These are phyloP conservation scores for Trichoderma atrobrunneum DNA, from an alignment of 2,329 filamentous ascomycete genomes.

Conservation along the genomic window DNA sequence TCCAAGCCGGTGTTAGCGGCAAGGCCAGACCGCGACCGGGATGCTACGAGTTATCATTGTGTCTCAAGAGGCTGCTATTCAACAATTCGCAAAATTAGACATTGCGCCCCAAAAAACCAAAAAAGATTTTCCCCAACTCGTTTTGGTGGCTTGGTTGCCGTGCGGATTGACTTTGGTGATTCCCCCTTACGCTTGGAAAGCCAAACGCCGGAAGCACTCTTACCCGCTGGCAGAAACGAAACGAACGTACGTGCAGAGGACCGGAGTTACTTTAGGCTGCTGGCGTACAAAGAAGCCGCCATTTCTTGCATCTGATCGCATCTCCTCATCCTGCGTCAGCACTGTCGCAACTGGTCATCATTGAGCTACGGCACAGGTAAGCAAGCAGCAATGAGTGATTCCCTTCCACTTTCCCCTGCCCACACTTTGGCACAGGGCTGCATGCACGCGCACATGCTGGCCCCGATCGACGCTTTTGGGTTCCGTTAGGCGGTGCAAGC, in stretches of 20 bases:
- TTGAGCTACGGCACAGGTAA: background rate
- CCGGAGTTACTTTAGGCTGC: background rate
- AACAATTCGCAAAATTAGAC: conserved; percentile 21
- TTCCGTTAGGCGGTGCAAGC: conserved; percentile 20
- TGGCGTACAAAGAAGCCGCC: background rate
- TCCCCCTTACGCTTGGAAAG: conserved; percentile 1
- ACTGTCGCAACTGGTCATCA: background rate
- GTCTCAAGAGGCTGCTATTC: conserved; percentile 19
- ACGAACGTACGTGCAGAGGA: background rate
- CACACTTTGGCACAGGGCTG: conserved; percentile 7
- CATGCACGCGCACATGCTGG: background rate
- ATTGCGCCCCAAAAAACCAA: conserved; percentile 15
- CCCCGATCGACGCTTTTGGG: conserved; percentile 12
- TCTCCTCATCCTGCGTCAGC: conserved; percentile 10
- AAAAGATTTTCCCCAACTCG: conserved; percentile 23
- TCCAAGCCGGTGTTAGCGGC: conserved; percentile 6
- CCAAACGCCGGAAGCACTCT: background rate
- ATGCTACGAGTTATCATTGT: conserved; percentile 2
- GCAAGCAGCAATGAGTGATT: background rate
- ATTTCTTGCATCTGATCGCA: background rate
- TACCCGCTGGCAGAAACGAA: background rate
- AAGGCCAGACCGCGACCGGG: conserved; percentile 16
- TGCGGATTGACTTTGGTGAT: background rate
- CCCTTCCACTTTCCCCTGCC: background rate
- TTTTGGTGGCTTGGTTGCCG: conserved; percentile 18